These are phyloP conservation scores for Helianthus tuberosus DNA, from an alignment of 129 eudicot species.

Conservation along the genomic window DNA sequence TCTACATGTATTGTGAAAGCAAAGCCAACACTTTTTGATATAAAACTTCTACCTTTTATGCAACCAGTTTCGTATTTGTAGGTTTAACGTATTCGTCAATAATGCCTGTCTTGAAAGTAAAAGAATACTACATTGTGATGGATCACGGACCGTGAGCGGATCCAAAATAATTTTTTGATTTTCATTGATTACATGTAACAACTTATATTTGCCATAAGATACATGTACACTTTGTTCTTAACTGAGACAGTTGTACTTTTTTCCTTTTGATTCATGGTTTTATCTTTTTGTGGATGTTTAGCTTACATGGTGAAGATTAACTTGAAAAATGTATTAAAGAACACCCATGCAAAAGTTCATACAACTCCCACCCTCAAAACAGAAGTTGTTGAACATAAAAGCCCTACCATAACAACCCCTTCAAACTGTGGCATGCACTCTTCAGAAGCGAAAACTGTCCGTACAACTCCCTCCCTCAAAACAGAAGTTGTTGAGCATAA, in stretches of 20 bases:
- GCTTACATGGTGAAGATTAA: constrained; percentile 41
- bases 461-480: background rate
- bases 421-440: constrained; percentile 11
- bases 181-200: constrained; percentile 1
- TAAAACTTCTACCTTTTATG: background rate
- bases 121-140: constrained; percentile 1
- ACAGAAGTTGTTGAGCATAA: constrained; percentile 8
- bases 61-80: background rate
- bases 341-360: constrained; percentile 8
- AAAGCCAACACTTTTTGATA: background rate
- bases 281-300: constrained; percentile 2
- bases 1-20: constrained; percentile 1
- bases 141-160: background rate
- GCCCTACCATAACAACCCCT: constrained; percentile 11
- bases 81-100: background rate
- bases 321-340: constrained; percentile 16
- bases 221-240: background rate
- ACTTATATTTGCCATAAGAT: background rate
- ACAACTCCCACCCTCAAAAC: constrained; percentile 12
- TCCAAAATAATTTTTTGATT: background rate
- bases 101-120: background rate
- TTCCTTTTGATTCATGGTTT: background rate
- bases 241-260: background rate
- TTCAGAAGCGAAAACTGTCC: constrained; percentile 20
- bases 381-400: constrained; percentile 14